These are phyloP conservation scores for Globisporangium middletonii DNA, from an alignment of 352 stramenopile genomes.

Conservation along the genomic window DNA sequence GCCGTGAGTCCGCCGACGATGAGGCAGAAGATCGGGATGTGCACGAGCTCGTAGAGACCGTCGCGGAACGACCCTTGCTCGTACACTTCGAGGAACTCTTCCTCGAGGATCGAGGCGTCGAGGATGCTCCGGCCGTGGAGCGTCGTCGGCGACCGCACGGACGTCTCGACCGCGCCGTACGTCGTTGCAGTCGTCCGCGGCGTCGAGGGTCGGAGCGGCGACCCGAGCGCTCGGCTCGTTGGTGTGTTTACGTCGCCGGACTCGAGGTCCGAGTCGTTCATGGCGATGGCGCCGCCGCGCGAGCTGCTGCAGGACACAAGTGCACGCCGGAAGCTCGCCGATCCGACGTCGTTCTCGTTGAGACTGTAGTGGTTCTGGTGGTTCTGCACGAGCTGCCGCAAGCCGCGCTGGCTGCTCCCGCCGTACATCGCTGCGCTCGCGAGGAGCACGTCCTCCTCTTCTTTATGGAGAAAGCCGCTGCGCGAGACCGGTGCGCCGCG, in stretches of 20 bases:
- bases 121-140: conserved; percentile 33
- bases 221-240: too few relatives aligned
- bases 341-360: conserved; percentile 37
- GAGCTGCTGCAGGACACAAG: conserved; percentile 19
- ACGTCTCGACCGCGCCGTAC: conserved; percentile 56
- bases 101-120: conserved; percentile 62
- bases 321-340: conserved; percentile 23
- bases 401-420: conserved; percentile 50
- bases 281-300: conserved; percentile 7
- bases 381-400: conserved; percentile 71
- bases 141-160: conserved; percentile 28
- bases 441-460: conserved; percentile 71
- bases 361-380: conserved; percentile 62
- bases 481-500: conserved; percentile 47
- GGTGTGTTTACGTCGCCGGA: conserved; percentile 1
- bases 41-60: conserved; percentile 49
- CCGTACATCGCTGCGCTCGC: conserved; percentile 70
- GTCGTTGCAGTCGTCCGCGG: conserved; percentile 14
- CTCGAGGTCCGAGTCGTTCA: conserved; percentile 17
- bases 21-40: conserved; percentile 70
- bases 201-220: too few relatives aligned
- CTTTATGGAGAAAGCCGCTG: conserved; percentile 46
- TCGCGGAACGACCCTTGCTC: conserved; percentile 64
- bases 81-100: conserved; percentile 69
- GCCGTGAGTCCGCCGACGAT: conserved; percentile 74